phyloP scores from a whole-genome alignment of 116 monocot genomes.

The Iris pallida region DNA sequence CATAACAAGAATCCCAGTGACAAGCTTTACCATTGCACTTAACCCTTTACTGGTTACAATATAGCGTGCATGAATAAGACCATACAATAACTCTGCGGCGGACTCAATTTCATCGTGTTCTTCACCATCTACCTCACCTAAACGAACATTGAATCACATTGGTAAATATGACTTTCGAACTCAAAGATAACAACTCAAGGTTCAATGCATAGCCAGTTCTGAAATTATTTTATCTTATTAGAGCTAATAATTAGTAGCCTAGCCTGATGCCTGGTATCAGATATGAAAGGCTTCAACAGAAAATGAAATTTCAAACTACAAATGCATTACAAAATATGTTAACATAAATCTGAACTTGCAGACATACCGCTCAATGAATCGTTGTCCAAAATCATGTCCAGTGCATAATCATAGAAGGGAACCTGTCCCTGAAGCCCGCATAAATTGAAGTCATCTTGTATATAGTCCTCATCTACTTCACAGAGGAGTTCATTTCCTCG shows the following conservation, averaged over 20 bases:
- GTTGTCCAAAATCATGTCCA: slow-evolving; percentile 66
- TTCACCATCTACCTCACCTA: slow-evolving; percentile 58
- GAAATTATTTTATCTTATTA: too few relatives aligned
- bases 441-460: slow-evolving; percentile 73
- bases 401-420: slow-evolving; percentile 57
- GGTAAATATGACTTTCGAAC: too few relatives aligned
- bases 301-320: too few relatives aligned
- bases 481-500: slow-evolving; percentile 71
- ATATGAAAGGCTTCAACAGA: too few relatives aligned
- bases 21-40: slow-evolving; percentile 54
- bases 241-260: too few relatives aligned
- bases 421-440: slow-evolving; percentile 61
- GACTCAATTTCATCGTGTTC: slow-evolving; percentile 60
- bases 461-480: slow-evolving; percentile 74
- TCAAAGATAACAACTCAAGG: too few relatives aligned
- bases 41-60: slow-evolving; percentile 62
- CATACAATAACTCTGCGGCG: slow-evolving; percentile 67
- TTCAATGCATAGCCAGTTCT: too few relatives aligned
- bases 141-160: neutral
- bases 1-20: neutral
- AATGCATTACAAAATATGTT: too few relatives aligned
- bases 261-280: too few relatives aligned
- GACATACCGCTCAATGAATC: slow-evolving; percentile 52
- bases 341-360: too few relatives aligned
- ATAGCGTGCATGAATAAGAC: slow-evolving; percentile 79